Evolutionary conservation across 1,139 yeast species (phyloP).

Genomic region (Nadsonia starkeyi-henricii): DNA sequence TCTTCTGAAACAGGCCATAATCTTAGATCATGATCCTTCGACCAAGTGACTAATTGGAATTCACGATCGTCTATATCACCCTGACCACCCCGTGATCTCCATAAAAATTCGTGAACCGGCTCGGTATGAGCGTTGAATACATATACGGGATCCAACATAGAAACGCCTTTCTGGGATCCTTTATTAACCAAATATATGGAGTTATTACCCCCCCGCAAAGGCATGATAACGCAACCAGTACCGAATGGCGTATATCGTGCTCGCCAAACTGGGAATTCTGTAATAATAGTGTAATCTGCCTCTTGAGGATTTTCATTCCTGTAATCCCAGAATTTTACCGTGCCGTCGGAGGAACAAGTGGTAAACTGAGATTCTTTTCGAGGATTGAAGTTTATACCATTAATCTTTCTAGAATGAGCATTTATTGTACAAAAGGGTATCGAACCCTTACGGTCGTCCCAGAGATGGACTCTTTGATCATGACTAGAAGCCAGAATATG

Average conservation of each 20-base stretch:
- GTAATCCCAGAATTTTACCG: slow-evolving; percentile 81
- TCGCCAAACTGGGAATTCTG: slow-evolving; percentile 78
- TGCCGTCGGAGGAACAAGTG: slow-evolving; percentile 74
- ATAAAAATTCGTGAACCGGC: slow-evolving; percentile 73
- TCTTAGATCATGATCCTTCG: slow-evolving; percentile 71
- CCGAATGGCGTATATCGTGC: slow-evolving; percentile 89
- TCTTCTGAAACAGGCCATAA: slow-evolving; percentile 65
- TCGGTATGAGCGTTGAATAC: slow-evolving; percentile 72
- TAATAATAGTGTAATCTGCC: slow-evolving; percentile 48
- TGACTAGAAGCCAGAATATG: slow-evolving; percentile 75
- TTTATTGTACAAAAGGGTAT: slow-evolving; percentile 50
- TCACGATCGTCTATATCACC: slow-evolving; percentile 50
- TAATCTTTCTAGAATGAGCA: slow-evolving; percentile 74
- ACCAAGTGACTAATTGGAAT: slow-evolving; percentile 87
- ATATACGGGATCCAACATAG: slow-evolving; percentile 37
- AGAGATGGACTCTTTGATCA: slow-evolving; percentile 60
- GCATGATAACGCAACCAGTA: slow-evolving; percentile 81
- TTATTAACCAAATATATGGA: slow-evolving; percentile 51
- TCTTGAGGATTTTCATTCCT: slow-evolving; percentile 22
- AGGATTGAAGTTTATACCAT: slow-evolving; percentile 73
- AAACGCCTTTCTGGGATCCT: slow-evolving; percentile 18
- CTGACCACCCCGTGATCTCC: slow-evolving; percentile 51
- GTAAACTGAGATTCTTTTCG: slow-evolving; percentile 45
- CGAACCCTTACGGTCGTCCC: slow-evolving; percentile 84
- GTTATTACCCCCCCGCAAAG: slow-evolving; percentile 74